A percentile compares a stretch with the other conserved stretches of the same genome.
phyloP scores from a whole-genome alignment of 331 rosid genomes.

The Cydonia oblonga region DNA sequence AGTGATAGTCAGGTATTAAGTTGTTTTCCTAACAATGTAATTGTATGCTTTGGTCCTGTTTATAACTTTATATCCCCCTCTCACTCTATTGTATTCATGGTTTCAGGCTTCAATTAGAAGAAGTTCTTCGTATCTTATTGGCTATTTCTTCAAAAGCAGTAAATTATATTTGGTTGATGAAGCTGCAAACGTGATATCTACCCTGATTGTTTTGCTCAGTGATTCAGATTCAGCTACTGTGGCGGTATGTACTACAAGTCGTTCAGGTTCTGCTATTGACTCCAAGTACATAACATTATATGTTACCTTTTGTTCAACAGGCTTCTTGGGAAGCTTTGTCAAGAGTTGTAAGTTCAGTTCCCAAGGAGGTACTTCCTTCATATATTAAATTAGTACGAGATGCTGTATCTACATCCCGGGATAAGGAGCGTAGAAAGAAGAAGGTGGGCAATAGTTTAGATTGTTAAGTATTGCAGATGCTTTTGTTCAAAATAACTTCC shows the following conservation, averaged over 20 bases:
- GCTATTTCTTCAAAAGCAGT: slow-evolving; percentile 87
- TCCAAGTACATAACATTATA: neutral
- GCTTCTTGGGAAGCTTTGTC: slow-evolving; percentile 92
- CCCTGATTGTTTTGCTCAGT: slow-evolving; percentile 74
- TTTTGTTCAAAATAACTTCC: neutral
- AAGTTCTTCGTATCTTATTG: slow-evolving; percentile 70
- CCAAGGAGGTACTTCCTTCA: slow-evolving; percentile 88
- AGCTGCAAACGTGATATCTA: slow-evolving; percentile 80
- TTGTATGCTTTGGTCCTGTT: neutral
- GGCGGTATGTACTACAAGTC: slow-evolving; percentile 33
- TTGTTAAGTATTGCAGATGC: neutral
- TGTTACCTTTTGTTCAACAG: slow-evolving; percentile 29
- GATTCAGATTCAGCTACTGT: slow-evolving; percentile 82
- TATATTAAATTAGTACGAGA: slow-evolving; percentile 87
- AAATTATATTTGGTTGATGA: slow-evolving; percentile 89
- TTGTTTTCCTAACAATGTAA: neutral
- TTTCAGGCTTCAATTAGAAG: slow-evolving; percentile 74
- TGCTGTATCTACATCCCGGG: slow-evolving; percentile 93
- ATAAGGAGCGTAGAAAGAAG: slow-evolving; percentile 89
- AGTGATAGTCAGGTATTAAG: slow-evolving; percentile 67
- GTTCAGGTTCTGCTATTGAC: slow-evolving; percentile 11
- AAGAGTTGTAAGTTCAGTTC: slow-evolving; percentile 63
- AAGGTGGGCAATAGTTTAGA: slow-evolving; percentile 45
- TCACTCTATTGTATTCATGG: slow-evolving; percentile 12
- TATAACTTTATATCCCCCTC: neutral